Evolutionary conservation across 345 rosid genomes (phyloP).

Genomic region (Brassica napus): DNA sequence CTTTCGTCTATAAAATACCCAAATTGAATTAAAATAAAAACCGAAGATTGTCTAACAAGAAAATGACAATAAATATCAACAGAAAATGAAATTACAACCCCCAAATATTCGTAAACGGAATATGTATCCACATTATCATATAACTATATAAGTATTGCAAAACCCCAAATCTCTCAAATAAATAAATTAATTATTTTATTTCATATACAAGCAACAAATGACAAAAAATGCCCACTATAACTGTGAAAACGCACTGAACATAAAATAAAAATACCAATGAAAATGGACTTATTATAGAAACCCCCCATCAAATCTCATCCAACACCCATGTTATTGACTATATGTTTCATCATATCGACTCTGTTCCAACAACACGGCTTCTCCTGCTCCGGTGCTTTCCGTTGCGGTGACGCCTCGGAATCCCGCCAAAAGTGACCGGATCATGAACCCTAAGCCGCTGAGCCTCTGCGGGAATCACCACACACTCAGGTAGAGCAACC

Average conservation of each 20-base stretch:
- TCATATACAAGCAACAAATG: conserved; percentile 42
- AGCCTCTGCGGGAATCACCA: conserved; percentile 59
- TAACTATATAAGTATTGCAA: neutral
- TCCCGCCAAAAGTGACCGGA: conserved; percentile 78
- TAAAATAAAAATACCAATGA: conserved; percentile 29
- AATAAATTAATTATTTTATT: conserved; percentile 18
- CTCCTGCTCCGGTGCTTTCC: conserved; percentile 49
- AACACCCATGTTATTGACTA: conserved; percentile 21
- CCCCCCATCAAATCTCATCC: neutral
- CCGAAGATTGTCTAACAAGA: neutral
- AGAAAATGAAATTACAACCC: neutral
- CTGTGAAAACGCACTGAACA: conserved; percentile 8
- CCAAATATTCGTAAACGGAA: conserved; percentile 11
- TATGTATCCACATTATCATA: neutral
- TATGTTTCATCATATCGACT: conserved; percentile 26
- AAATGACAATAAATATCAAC: neutral
- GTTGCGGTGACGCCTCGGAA: conserved; percentile 46
- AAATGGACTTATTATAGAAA: conserved; percentile 40
- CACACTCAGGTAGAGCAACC: conserved; percentile 67
- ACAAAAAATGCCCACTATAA: neutral
- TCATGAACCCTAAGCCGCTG: conserved; percentile 60
- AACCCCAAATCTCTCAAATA: conserved; percentile 37
- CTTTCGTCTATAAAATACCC: conserved; percentile 21
- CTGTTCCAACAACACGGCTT: conserved; percentile 33
- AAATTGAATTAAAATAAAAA: neutral